Conservation (phyloP, 306 rosid genomes). For the Glycyrrhiza uralensis region DNA sequence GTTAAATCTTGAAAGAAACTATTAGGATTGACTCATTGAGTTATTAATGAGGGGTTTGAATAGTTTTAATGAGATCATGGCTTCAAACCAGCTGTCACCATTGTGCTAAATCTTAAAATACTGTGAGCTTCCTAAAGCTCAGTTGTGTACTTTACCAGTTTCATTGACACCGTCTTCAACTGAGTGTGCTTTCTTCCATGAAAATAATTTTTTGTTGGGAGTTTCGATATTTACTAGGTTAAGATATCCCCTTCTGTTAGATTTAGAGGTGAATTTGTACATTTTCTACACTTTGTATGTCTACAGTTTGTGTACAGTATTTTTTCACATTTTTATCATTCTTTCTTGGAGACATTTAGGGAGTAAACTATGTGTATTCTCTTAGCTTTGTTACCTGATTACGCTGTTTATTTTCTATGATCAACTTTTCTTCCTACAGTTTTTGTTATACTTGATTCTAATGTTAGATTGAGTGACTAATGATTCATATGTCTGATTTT, state of each 20-base stretch:
- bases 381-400: not conserved
- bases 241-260: not conserved
- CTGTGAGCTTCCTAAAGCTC: not conserved
- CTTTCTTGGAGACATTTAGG: not conserved
- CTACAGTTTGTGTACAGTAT: not conserved
- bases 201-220: slow-evolving; percentile 14
- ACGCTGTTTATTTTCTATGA: not conserved
- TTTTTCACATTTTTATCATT: not conserved
- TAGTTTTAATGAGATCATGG: not conserved
- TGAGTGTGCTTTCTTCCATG: not conserved
- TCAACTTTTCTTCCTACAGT: slow-evolving; percentile 12
- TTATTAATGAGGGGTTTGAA: not conserved
- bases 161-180: not conserved
- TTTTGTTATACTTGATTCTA: slow-evolving; percentile 16
- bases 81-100: not conserved
- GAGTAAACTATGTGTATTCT: not conserved
- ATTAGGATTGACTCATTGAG: not conserved
- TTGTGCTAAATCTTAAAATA: not conserved
- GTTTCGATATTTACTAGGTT: not conserved
- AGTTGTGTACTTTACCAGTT: not conserved
- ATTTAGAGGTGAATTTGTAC: not conserved
- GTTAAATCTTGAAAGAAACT: not conserved
- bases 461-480: slow-evolving; percentile 9
- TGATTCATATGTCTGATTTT: slow-evolving; percentile 16
- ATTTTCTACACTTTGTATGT: not conserved